Conservation (phyloP, 208 protist genomes). For the Leishmania arabica region DNA sequence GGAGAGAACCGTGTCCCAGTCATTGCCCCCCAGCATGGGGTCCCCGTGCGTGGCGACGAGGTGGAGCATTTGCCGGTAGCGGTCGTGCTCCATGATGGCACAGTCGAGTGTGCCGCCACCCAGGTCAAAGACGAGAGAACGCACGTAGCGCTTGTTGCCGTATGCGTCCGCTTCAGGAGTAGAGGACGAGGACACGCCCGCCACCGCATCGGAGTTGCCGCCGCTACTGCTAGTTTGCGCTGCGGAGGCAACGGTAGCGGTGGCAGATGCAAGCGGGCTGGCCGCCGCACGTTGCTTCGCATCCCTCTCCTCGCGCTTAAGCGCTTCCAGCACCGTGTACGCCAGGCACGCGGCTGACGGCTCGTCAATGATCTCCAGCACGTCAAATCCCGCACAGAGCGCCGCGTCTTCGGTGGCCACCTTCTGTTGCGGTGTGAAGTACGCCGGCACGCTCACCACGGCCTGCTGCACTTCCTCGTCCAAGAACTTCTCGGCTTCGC, state of each 20-base stretch:
- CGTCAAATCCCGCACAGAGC: constrained; percentile 89
- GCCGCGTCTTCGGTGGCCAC: constrained; percentile 94
- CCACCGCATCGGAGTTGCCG: not conserved
- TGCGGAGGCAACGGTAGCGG: not conserved
- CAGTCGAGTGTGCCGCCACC: constrained; percentile 92
- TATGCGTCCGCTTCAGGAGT: not conserved
- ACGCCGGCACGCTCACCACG: constrained; percentile 92
- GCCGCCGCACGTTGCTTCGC: not conserved
- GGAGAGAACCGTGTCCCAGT: constrained; percentile 88
- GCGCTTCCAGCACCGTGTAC: constrained; percentile 72
- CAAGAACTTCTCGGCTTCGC: constrained; percentile 83
- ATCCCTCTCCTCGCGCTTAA: constrained; percentile 6
- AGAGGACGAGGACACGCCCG: not conserved
- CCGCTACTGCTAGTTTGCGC: not conserved
- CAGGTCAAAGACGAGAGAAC: constrained; percentile 90
- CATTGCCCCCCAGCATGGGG: constrained; percentile 90
- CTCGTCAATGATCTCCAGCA: constrained; percentile 94
- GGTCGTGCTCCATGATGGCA: constrained; percentile 90
- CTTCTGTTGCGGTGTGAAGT: constrained; percentile 92
- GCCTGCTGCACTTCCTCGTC: constrained; percentile 82
- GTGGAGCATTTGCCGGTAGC: constrained; percentile 52
- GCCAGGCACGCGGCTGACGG: constrained; percentile 89
- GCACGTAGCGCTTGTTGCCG: constrained; percentile 44
- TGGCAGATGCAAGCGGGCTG: constrained; percentile 9
- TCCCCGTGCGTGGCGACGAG: constrained; percentile 91